Evolutionary conservation across 2,329 filamentous ascomycete genomes (phyloP).

Genomic region (Phaeosphaeriaceae sp.): DNA sequence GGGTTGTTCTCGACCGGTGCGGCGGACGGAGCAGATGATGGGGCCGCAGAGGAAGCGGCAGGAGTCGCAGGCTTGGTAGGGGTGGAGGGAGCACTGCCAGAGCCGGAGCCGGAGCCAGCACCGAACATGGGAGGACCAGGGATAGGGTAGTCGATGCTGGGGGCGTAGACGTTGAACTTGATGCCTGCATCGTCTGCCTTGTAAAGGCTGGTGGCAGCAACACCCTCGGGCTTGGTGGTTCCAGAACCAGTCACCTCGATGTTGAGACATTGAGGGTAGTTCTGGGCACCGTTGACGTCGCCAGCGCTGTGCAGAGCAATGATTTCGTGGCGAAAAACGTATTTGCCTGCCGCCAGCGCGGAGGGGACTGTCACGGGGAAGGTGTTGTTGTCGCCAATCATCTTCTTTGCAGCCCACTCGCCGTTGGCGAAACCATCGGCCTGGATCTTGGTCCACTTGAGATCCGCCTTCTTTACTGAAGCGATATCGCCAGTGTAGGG

Average conservation of each 20-base stretch:
- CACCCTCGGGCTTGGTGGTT: conserved; percentile 54
- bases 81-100: conserved; percentile 20
- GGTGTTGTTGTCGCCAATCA: conserved; percentile 58
- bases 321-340: conserved; percentile 64
- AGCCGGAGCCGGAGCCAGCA: conserved; percentile 24
- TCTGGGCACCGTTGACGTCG: conserved; percentile 58
- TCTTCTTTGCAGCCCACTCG: conserved; percentile 47
- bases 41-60: conserved; percentile 3
- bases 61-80: conserved; percentile 12
- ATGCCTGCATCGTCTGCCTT: conserved; percentile 50
- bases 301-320: conserved; percentile 57
- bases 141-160: conserved; percentile 47
- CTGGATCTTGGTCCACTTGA: conserved; percentile 51
- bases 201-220: conserved; percentile 59
- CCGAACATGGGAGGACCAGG: conserved; percentile 52
- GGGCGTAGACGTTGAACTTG: conserved; percentile 51
- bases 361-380: conserved; percentile 55
- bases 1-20: background rate
- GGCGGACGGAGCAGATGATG: conserved; percentile 1
- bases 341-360: conserved; percentile 56
- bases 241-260: conserved; percentile 59
- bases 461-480: conserved; percentile 42
- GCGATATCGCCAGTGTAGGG: conserved; percentile 39
- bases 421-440: conserved; percentile 37
- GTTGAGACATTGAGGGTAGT: conserved; percentile 61